These are phyloP conservation scores for Epichloe gansuensis DNA, from an alignment of 2,329 filamentous ascomycete genomes.

Conservation along the genomic window DNA sequence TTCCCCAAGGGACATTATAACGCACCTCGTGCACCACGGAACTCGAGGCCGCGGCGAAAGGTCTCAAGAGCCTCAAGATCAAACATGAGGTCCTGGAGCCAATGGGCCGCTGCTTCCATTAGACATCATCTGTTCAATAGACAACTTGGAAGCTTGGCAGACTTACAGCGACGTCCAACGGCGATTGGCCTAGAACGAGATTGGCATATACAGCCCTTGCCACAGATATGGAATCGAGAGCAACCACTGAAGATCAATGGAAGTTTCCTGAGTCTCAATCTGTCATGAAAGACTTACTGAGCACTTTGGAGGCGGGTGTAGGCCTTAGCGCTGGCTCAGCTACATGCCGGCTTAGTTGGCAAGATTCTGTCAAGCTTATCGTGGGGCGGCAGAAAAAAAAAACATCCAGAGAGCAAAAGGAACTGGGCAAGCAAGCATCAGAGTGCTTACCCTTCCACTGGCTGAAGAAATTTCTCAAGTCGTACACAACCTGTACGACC, in stretches of 20 bases:
- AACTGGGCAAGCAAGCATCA: neutral
- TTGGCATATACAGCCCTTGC: neutral
- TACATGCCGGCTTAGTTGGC: neutral
- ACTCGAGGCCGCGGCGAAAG: conserved; percentile 53
- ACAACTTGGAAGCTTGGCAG: conserved; percentile 12
- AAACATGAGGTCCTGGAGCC: conserved; percentile 51
- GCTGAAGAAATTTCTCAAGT: conserved; percentile 58
- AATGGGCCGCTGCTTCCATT: conserved; percentile 36
- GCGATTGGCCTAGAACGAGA: conserved; percentile 5
- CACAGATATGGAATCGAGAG: no score
- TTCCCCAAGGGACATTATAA: no score
- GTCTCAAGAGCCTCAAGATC: conserved; percentile 63
- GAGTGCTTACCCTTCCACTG: conserved; percentile 48
- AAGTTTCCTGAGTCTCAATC: no score
- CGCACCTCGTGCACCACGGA: conserved; percentile 50
- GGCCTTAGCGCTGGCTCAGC: conserved; percentile 50
- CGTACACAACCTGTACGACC: conserved; percentile 36
- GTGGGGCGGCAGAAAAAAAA: no score
- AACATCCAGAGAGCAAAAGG: neutral
- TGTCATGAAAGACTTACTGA: conserved; percentile 17
- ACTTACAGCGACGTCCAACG: conserved; percentile 9
- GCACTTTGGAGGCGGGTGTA: conserved; percentile 64
- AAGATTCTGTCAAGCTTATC: neutral
- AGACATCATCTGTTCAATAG: conserved; percentile 15
- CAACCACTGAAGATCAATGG: neutral